A percentile compares a stretch with the other conserved stretches of the same genome.
These are phyloP conservation scores for Chytriomyces confervae DNA, from an alignment of 192 early-diverging fungal species.

Conservation along the genomic window DNA sequence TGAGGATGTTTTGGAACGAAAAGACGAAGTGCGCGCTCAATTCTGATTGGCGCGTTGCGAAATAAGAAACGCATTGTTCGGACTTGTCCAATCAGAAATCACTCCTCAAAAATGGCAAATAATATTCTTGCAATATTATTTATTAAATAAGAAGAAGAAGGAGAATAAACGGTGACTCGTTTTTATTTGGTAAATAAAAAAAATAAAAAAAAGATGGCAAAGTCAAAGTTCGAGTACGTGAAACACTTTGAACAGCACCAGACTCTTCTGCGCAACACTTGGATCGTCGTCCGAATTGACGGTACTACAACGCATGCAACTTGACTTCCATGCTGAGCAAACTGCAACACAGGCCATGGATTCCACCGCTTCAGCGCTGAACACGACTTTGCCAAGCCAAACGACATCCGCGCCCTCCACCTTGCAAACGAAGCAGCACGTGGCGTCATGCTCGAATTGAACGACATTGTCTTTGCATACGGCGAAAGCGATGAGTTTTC, in stretches of 20 bases:
- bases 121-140: too few species aligned
- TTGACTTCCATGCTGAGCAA: not conserved
- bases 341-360: constrained; percentile 65
- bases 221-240: constrained; percentile 92
- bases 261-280: constrained; percentile 82
- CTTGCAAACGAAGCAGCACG: constrained; percentile 77
- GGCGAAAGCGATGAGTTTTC: constrained; percentile 95
- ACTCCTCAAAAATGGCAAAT: too few species aligned
- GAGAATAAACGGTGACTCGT: too few species aligned
- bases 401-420: constrained; percentile 84
- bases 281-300: constrained; percentile 90
- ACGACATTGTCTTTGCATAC: constrained; percentile 63
- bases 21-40: too few species aligned
- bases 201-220: constrained; percentile 78
- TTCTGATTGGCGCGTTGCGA: too few species aligned
- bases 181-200: too few species aligned
- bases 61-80: too few species aligned
- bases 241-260: constrained; percentile 82
- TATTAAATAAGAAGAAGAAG: too few species aligned
- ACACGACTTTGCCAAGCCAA: constrained; percentile 59
- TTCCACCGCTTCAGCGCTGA: constrained; percentile 93
- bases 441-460: constrained; percentile 77
- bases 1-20: too few species aligned
- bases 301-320: constrained; percentile 11
- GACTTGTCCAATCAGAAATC: too few species aligned